Conservation (phyloP, 1,139 yeast species). For the Geotrichum cucujoidarum region DNA sequence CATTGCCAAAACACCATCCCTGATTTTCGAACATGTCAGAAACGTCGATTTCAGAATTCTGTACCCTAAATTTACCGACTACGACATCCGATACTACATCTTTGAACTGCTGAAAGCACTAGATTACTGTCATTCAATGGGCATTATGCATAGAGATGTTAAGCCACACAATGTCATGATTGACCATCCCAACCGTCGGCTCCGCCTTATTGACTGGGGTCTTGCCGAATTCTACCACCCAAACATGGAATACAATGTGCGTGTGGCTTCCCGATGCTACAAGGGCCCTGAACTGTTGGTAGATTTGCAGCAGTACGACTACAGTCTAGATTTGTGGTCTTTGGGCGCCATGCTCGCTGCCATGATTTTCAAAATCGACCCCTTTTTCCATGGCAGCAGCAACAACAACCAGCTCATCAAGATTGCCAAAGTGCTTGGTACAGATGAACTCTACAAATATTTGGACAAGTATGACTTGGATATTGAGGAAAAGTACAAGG, state of each 20-base stretch:
- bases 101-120: constrained; percentile 82
- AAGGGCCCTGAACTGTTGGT: constrained; percentile 96
- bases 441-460: constrained; percentile 73
- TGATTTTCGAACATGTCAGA: constrained; percentile 85
- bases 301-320: constrained; percentile 90
- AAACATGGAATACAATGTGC: constrained; percentile 89
- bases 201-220: constrained; percentile 97
- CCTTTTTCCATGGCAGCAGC: constrained; percentile 94
- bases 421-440: constrained; percentile 89
- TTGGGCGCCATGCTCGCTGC: constrained; percentile 98
- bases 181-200: constrained; percentile 66
- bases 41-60: constrained; percentile 86
- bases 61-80: constrained; percentile 82
- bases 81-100: constrained; percentile 85
- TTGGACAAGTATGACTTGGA: constrained; percentile 69
- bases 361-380: constrained; percentile 91
- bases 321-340: constrained; percentile 94
- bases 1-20: constrained; percentile 84
- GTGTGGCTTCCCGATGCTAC: constrained; percentile 97
- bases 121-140: constrained; percentile 94
- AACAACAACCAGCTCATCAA: constrained; percentile 95
- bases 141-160: constrained; percentile 97
- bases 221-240: constrained; percentile 96
- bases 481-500: constrained; percentile 69
- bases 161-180: constrained; percentile 98